Base-by-base conservation (phyloP, 805 yeast species). In the Candida loeiensis region DNA sequence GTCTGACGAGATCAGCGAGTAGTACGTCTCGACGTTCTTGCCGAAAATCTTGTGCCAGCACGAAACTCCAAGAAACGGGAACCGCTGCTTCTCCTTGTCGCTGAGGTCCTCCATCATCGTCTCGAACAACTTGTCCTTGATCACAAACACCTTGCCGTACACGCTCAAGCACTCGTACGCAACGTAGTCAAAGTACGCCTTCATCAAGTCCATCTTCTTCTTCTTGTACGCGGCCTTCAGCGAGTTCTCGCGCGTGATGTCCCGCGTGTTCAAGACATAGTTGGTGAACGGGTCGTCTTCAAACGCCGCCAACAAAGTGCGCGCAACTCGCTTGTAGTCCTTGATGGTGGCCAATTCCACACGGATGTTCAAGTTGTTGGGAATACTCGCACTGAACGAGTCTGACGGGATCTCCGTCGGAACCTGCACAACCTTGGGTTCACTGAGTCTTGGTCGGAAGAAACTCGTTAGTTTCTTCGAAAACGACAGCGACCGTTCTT, bases 321-420 rank as follows among this genome's bases (percentile, higher is more conserved):
- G 65, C 17, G 82, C 81, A 19, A 79, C 79, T 43, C 77, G 66
- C 44, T 69, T 73, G 49, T 75, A 78, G 47, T 77, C 81, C 37
- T 75, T 72, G 25, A 63, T 55, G 49, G 52, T 32, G 43, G 38
- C 41, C 35, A 40, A 24, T 14, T 43, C 48, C 29, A 47, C 45
- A n/a, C 45, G 41, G 17, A 47, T 40, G 34, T 45, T 42, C 34
- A 46, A 32, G 15, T 44, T 35, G 35, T 36, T 36, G 15, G 50
- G 50, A 30, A 47, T 44, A n/a, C 37, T 25, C 14, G 28, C 26
- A 12, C 37, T 33, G 16, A 39, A 21, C 21, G 42, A 33, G 42
- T 39, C 28, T 12, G 42, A 33, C 12, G 20, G 16, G 33, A 13
- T 6, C 13, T 17, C 33, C 9, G 7, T 14, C 3, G 33, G 33